phyloP scores from a whole-genome alignment of 2,329 filamentous ascomycete species.

The Ceratocystiopsis sp. region DNA sequence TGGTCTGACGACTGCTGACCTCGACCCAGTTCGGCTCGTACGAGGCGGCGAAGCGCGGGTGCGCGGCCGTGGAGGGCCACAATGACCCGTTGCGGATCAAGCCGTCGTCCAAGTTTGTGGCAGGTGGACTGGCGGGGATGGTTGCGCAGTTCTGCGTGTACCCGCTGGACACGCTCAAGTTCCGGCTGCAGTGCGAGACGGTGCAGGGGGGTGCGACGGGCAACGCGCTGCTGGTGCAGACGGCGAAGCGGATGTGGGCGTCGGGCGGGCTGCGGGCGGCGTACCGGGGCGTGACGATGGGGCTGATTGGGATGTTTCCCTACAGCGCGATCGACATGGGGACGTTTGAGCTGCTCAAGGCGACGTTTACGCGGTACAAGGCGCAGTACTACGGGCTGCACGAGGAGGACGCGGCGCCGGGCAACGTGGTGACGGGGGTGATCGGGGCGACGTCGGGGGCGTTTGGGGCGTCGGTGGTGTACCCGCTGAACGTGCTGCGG shows the following conservation, averaged over 20 bases:
- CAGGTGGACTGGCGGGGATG: constrained; percentile 84
- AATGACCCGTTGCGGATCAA: constrained; percentile 64
- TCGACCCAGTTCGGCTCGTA: constrained; percentile 63
- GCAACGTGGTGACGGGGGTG: constrained; percentile 68
- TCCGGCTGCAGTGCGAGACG: constrained; percentile 81
- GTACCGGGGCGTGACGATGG: constrained; percentile 88
- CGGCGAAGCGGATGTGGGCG: constrained; percentile 71
- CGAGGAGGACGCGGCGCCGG: constrained; percentile 68
- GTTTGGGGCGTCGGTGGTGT: constrained; percentile 83
- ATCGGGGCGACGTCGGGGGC: constrained; percentile 88
- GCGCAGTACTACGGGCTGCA: constrained; percentile 52
- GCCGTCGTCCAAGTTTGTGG: constrained; percentile 73
- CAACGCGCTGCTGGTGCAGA: constrained; percentile 65
- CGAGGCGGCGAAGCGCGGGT: constrained; percentile 78
- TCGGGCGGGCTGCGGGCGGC: constrained; percentile 59
- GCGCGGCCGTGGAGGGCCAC: constrained; percentile 78
- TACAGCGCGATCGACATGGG: constrained; percentile 94
- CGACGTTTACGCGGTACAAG: constrained; percentile 50
- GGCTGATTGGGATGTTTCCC: constrained; percentile 89
- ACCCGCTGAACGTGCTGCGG: constrained; percentile 83
- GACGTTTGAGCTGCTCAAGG: constrained; percentile 87
- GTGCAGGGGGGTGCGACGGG: constrained; percentile 73
- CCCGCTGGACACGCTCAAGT: constrained; percentile 71
- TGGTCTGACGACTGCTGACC: neutral
- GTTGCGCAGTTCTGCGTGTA: constrained; percentile 95